Base-by-base conservation (phyloP, 169 alveolate species). In the Plasmodium gaboni region DNA sequence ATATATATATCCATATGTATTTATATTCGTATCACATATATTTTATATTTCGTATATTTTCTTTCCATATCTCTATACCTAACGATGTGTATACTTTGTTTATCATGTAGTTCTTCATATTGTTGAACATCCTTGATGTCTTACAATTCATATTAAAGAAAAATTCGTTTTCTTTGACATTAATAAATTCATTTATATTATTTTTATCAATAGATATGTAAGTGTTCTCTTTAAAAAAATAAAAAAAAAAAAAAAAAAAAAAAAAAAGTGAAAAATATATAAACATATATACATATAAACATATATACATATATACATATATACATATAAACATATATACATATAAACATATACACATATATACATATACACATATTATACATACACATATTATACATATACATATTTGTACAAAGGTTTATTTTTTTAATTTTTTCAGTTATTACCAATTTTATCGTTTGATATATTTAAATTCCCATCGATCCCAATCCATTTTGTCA, bases 391-490 rank as follows among this genome's bases (percentile, higher is more conserved):
- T 12, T 7, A 13, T 51, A 51, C 60, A 51, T 51, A 51, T 8
- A 15, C 60, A 51, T 51, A 51, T 51, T 13, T 12, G 60, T 13
- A 51, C 60, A 51, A 12, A 12, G 2, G 4, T 51, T 2, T 51
- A 2, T 60, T 60, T 12, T 8, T 55, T 72, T 72, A 50, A 12
- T 72, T 72, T 51, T 72, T 44, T 15, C 8, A 64, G 65, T 46
- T 15, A 3, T 48, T 63, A 76, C 88, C 88, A 67, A 24, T 28
- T 67, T 63, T 22, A 26, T 76, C 74, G 7, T 50, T 51, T 28
- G 76, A 51, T 24, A 63, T 55, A 22, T n/a, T 65, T 51, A 76
- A 76, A 64, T 76, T 64, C 38, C 74, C 88, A 63, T 76, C 57
- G 44, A 61, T 61, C 19, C 26, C 57, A 67, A 61, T 61, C 19